These are phyloP conservation scores for Solanum virginianum DNA, from an alignment of 257 asterid species.

Conservation along the genomic window DNA sequence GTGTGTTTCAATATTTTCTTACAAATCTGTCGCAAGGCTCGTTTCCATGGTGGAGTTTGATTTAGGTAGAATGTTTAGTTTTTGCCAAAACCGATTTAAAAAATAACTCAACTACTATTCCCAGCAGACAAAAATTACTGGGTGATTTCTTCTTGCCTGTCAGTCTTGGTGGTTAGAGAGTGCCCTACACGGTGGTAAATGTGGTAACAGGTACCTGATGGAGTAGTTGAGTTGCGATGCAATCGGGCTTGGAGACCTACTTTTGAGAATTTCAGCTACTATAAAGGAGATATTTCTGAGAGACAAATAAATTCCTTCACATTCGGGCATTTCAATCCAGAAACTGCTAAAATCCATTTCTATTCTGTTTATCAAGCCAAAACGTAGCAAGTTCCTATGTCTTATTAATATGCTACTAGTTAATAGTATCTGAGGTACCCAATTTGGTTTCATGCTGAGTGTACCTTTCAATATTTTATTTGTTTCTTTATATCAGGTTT, in stretches of 20 bases:
- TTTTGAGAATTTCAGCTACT: not conserved
- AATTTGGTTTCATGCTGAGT: not conserved
- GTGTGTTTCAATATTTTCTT: not conserved
- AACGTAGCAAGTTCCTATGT: not conserved
- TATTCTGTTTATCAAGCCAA: not conserved
- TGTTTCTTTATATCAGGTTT: constrained; percentile 35
- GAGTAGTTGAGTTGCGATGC: not conserved
- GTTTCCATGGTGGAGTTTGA: not conserved
- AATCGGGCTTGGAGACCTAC: not conserved
- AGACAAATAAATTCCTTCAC: not conserved
- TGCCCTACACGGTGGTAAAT: not conserved
- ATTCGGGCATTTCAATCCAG: not conserved
- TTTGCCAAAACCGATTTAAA: not conserved
- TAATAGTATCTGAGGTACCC: not conserved
- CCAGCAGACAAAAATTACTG: not conserved
- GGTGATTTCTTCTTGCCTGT: not conserved
- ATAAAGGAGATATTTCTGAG: not conserved
- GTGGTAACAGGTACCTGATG: not conserved
- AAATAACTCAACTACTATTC: not conserved
- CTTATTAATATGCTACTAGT: not conserved
- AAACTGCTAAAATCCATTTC: not conserved
- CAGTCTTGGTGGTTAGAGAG: not conserved
- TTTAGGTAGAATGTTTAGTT: not conserved
- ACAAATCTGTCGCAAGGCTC: not conserved
- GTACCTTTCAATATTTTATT: not conserved